phyloP scores from a whole-genome alignment of 805 yeast genomes.

The Maudiozyma barnettii region DNA sequence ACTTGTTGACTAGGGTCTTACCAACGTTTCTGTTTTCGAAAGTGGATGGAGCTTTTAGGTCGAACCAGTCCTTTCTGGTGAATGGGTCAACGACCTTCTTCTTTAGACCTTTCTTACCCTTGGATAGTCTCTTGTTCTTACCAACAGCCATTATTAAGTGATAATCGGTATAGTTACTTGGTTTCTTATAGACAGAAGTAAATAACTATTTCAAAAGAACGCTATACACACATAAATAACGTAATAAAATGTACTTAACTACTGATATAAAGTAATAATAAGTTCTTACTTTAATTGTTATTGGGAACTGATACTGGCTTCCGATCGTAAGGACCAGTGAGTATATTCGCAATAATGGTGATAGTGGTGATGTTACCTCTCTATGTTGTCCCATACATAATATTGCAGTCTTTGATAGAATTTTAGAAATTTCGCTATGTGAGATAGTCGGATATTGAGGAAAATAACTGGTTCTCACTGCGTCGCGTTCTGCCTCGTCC shows the following conservation, averaged over 20 bases:
- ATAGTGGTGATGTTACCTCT: not conserved
- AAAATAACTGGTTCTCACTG: too few species aligned
- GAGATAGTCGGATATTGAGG: too few species aligned
- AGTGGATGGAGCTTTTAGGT: conserved; percentile 96
- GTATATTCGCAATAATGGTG: too few species aligned
- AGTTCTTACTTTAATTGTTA: too few species aligned
- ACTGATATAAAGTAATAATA: too few species aligned
- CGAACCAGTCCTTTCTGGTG: conserved; percentile 98
- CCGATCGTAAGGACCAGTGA: too few species aligned
- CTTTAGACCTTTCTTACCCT: conserved; percentile 96
- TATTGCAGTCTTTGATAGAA: not conserved
- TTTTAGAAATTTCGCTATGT: not conserved
- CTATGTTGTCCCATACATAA: not conserved
- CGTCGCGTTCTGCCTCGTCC: too few species aligned
- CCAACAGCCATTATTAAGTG: conserved; percentile 59
- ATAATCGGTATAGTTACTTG: conserved; percentile 7
- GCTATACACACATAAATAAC: too few species aligned
- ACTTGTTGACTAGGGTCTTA: conserved; percentile 95
- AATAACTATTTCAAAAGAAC: not conserved
- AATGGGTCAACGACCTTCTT: conserved; percentile 98
- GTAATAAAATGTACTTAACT: too few species aligned
- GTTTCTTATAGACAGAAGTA: not conserved
- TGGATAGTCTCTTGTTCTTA: conserved; percentile 72
- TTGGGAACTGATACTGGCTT: too few species aligned
- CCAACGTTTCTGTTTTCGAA: conserved; percentile 98